Evolutionary conservation across 1,139 yeast species (phyloP).

Genomic region (Hemisphaericaspora xylofermentans): DNA sequence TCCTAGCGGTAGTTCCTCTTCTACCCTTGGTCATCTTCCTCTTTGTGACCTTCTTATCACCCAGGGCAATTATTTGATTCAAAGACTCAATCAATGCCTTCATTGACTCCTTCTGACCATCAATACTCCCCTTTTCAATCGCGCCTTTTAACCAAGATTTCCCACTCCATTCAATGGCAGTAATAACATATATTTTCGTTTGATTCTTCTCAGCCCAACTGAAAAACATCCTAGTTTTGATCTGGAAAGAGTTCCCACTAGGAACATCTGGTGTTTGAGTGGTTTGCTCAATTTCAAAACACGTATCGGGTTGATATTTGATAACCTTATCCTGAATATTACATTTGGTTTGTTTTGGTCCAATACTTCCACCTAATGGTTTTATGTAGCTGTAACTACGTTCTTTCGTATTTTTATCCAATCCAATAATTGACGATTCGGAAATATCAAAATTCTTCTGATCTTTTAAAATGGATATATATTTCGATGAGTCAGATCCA

Average conservation of each 20-base stretch:
- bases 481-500: conserved; percentile 68
- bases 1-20: conserved; percentile 18
- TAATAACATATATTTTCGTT: conserved; percentile 62
- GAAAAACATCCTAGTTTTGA: conserved; percentile 63
- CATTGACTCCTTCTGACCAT: conserved; percentile 81
- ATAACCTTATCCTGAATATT: conserved; percentile 69
- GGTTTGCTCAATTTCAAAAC: conserved; percentile 59
- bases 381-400: conserved; percentile 74
- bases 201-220: conserved; percentile 76
- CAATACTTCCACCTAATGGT: conserved; percentile 81
- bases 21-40: conserved; percentile 27
- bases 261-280: conserved; percentile 95
- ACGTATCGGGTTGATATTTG: conserved; percentile 57
- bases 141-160: conserved; percentile 91
- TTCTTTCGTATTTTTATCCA: conserved; percentile 27
- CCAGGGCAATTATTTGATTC: conserved; percentile 40
- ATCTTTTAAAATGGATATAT: conserved; percentile 52
- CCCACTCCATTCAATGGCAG: conserved; percentile 86
- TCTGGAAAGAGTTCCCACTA: conserved; percentile 78
- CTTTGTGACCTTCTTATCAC: conserved; percentile 17
- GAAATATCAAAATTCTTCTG: conserved; percentile 74
- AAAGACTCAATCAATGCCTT: conserved; percentile 59
- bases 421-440: conserved; percentile 47
- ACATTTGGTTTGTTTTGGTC: conserved; percentile 94
- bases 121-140: conserved; percentile 87